These are phyloP conservation scores for Psidium friedrichsthalianum DNA, from an alignment of 345 rosid species.

Conservation along the genomic window DNA sequence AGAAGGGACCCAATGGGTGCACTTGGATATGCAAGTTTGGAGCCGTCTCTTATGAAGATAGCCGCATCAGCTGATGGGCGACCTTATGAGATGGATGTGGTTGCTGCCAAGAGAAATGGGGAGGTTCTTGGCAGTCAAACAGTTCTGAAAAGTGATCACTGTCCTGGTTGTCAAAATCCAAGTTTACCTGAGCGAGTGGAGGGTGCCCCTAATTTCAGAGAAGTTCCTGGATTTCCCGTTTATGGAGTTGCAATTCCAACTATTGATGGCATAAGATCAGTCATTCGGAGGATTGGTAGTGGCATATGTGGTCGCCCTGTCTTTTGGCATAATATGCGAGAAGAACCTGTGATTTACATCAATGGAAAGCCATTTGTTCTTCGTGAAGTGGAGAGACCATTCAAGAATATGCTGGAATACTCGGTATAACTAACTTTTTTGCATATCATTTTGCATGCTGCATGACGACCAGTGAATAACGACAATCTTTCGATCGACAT, in stretches of 20 bases:
- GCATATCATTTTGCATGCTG: not conserved
- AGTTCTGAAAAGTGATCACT: constrained; percentile 93
- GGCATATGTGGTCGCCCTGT: constrained; percentile 65
- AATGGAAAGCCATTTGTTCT: constrained; percentile 96
- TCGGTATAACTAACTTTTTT: constrained; percentile 35
- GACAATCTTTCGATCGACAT: not conserved
- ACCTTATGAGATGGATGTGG: constrained; percentile 82
- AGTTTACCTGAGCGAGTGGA: constrained; percentile 85
- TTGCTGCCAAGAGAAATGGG: constrained; percentile 86
- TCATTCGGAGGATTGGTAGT: constrained; percentile 77
- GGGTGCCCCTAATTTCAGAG: constrained; percentile 97
- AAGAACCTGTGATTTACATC: constrained; percentile 96
- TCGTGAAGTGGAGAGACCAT: constrained; percentile 95
- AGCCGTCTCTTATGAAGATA: constrained; percentile 65
- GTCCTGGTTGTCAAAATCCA: constrained; percentile 84
- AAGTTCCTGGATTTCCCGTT: constrained; percentile 95
- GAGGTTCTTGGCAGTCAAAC: constrained; percentile 97
- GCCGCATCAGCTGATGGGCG: constrained; percentile 80
- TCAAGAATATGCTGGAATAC: constrained; percentile 92
- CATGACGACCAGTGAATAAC: not conserved
- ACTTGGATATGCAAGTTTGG: constrained; percentile 59
- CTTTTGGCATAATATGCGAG: constrained; percentile 98
- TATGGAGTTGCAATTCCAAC: constrained; percentile 99
- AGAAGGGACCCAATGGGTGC: constrained; percentile 99
- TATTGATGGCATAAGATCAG: constrained; percentile 78